Conservation (phyloP, 768 basidiomycete species). For the Grammothele lineata region DNA sequence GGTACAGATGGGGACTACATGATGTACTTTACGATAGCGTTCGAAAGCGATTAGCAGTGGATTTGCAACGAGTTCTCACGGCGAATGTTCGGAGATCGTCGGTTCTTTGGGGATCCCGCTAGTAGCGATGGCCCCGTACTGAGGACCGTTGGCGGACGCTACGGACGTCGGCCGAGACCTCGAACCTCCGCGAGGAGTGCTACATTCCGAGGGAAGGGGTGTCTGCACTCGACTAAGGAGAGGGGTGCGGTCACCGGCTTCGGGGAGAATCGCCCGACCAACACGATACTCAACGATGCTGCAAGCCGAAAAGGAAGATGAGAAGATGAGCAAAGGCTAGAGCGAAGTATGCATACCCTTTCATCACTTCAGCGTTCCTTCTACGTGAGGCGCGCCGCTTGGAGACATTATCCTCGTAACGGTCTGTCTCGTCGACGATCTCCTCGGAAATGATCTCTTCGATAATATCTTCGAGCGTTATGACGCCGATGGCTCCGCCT, state of each 20-base stretch:
- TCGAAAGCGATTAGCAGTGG: too few relatives aligned
- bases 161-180: too few relatives aligned
- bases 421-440: slow-evolving; percentile 93
- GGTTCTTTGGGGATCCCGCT: too few relatives aligned
- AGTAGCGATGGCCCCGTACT: too few relatives aligned
- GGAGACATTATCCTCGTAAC: slow-evolving; percentile 81
- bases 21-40: too few relatives aligned
- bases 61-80: too few relatives aligned
- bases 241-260: slow-evolving; percentile 20
- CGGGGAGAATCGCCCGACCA: slow-evolving; percentile 13
- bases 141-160: too few relatives aligned
- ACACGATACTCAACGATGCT: slow-evolving; percentile 25
- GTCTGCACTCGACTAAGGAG: slow-evolving; percentile 15
- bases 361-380: slow-evolving; percentile 74
- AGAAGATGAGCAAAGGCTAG: too few relatives aligned
- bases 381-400: slow-evolving; percentile 69
- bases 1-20: too few relatives aligned
- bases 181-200: too few relatives aligned
- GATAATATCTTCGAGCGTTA: slow-evolving; percentile 86
- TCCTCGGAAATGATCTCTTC: slow-evolving; percentile 97
- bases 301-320: background rate
- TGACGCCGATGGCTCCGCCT: slow-evolving; percentile 86
- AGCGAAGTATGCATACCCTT: slow-evolving; percentile 46
- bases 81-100: too few relatives aligned
- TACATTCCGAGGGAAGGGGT: too few relatives aligned